Evolutionary conservation across 176 grass and related monocot genomes (phyloP).

Genomic region (Oryza punctata): DNA sequence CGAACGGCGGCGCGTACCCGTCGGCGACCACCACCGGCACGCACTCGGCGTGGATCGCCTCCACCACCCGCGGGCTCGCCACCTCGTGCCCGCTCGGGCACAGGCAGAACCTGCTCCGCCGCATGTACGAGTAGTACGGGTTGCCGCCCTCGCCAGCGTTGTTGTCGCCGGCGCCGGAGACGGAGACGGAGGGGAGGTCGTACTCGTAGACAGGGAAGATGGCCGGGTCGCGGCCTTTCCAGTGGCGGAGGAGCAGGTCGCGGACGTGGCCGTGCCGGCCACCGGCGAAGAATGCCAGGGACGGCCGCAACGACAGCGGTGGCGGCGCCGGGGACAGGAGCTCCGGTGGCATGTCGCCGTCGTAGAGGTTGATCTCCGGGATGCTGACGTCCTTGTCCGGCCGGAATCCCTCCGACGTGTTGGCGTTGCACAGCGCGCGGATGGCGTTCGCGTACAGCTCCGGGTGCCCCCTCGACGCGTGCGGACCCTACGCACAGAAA

Average conservation of each 20-base stretch:
- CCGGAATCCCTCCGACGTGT: conserved; percentile 72
- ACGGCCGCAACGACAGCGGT: conserved; percentile 1
- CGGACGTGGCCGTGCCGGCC: conserved; percentile 60
- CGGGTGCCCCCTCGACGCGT: conserved; percentile 44
- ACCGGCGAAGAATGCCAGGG: conserved; percentile 77
- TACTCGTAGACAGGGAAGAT: conserved; percentile 60
- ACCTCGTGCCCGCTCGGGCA: conserved; percentile 83
- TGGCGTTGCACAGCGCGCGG: conserved; percentile 78
- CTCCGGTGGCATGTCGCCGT: conserved; percentile 51
- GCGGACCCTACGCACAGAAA: conserved; percentile 52
- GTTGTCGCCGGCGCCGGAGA: not conserved
- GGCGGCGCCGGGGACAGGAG: conserved; percentile 29
- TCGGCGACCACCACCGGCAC: conserved; percentile 64
- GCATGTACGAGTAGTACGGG: conserved; percentile 60
- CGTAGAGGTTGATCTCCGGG: conserved; percentile 64
- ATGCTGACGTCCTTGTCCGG: conserved; percentile 66
- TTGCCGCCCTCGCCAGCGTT: not conserved
- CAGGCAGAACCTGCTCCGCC: conserved; percentile 68
- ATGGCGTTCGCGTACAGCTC: conserved; percentile 62
- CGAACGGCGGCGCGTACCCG: conserved; percentile 63
- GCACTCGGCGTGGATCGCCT: conserved; percentile 77
- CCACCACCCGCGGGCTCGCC: conserved; percentile 74
- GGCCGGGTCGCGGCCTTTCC: conserved; percentile 52
- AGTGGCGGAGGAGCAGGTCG: conserved; percentile 53
- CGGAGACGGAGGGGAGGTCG: conserved; percentile 8